Conservation (phyloP, 495 filamentous ascomycete species). For the Penicillium roqueforti region DNA sequence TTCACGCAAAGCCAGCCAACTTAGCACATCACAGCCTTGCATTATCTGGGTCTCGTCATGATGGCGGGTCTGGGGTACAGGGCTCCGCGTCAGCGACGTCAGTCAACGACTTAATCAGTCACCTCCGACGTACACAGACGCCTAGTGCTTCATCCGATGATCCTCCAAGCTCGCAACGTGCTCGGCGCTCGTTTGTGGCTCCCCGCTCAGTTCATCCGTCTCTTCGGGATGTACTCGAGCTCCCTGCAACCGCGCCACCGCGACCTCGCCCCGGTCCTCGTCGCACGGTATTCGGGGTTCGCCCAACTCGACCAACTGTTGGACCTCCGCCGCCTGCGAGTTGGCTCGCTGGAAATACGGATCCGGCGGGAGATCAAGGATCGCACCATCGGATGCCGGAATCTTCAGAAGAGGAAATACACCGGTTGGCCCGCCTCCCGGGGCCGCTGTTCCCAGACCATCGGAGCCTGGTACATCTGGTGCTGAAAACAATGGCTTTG, state of each 20-base stretch:
- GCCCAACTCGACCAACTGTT: constrained; percentile 48
- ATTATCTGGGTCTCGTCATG: constrained; percentile 24
- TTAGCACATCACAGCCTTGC: constrained; percentile 40
- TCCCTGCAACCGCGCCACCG: constrained; percentile 67
- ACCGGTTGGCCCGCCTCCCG: constrained; percentile 42
- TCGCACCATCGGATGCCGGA: neutral
- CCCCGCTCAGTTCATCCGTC: constrained; percentile 51
- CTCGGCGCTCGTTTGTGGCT: constrained; percentile 14
- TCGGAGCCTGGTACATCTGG: constrained; percentile 52
- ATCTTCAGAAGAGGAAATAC: constrained; percentile 17
- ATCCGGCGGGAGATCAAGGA: constrained; percentile 7
- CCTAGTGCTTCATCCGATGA: constrained; percentile 18
- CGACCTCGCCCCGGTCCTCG: constrained; percentile 53
- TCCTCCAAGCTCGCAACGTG: constrained; percentile 9
- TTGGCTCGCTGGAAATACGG: constrained; percentile 51
- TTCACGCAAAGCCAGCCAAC: constrained; percentile 32
- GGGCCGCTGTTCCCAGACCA: constrained; percentile 36
- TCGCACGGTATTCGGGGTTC: constrained; percentile 33
- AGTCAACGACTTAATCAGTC: constrained; percentile 48
- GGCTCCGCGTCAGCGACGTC: constrained; percentile 20
- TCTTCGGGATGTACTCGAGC: constrained; percentile 57
- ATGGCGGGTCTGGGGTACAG: constrained; percentile 27
- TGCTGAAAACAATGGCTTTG: constrained; percentile 57
- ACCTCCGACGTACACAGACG: constrained; percentile 46
- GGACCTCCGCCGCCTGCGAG: constrained; percentile 70